These are phyloP conservation scores for Mycena maculata DNA, from an alignment of 768 basidiomycete species.

Conservation along the genomic window DNA sequence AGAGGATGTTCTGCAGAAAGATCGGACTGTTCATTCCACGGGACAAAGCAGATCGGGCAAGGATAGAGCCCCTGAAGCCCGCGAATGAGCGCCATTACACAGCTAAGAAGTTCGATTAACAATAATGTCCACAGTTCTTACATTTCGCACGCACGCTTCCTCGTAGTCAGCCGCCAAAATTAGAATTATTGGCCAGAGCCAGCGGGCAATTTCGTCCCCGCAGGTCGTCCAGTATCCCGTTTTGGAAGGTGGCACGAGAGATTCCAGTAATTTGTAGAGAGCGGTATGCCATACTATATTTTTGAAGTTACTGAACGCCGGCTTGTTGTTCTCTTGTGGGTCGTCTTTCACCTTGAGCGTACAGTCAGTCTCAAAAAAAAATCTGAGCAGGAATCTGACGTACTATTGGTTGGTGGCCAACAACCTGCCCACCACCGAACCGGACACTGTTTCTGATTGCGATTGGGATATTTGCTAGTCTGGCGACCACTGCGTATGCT, in stretches of 20 bases:
- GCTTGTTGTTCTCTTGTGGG: conserved; percentile 43
- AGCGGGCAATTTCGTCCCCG: conserved; percentile 41
- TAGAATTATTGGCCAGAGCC: conserved; percentile 50
- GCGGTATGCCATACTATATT: conserved; percentile 52
- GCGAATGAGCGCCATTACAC: conserved; percentile 51
- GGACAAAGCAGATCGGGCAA: conserved; percentile 54
- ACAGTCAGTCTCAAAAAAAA: neutral
- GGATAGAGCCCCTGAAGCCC: conserved; percentile 45
- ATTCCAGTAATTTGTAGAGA: conserved; percentile 45
- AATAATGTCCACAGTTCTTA: neutral
- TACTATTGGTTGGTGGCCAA: conserved; percentile 36
- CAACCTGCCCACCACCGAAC: conserved; percentile 33
- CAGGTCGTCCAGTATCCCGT: conserved; percentile 40
- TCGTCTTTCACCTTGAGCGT: conserved; percentile 51
- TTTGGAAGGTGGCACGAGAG: conserved; percentile 32
- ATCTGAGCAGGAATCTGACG: too few relatives aligned
- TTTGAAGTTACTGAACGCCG: conserved; percentile 47
- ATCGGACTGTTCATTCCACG: conserved; percentile 38
- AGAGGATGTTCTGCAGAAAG: conserved; percentile 24
- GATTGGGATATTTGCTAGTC: conserved; percentile 28
- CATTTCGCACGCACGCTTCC: conserved; percentile 59
- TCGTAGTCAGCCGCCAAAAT: conserved; percentile 58
- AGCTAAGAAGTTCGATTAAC: conserved; percentile 38
- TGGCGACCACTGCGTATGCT: conserved; percentile 32
- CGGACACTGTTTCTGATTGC: conserved; percentile 29